A percentile compares a stretch with the other conserved stretches of the same genome.
phyloP scores from a whole-genome alignment of 1,284 basidiomycete genomes.

The Tremellales sp. region DNA sequence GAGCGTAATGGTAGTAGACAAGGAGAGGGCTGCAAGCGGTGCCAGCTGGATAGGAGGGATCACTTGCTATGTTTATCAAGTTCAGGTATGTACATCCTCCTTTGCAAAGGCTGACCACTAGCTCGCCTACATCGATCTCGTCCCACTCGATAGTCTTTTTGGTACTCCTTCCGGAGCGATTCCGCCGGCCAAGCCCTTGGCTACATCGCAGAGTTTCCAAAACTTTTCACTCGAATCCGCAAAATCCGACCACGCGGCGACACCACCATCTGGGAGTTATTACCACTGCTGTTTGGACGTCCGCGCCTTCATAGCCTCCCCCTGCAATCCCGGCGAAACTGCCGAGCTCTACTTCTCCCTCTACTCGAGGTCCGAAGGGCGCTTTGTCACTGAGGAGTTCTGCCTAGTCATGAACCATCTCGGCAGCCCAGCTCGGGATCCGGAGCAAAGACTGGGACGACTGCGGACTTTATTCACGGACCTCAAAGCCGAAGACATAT shows the following conservation, averaged over 20 bases:
- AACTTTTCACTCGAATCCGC: not conserved
- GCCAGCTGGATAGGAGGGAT: conserved; percentile 67
- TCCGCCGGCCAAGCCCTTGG: not conserved
- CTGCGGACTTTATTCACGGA: conserved; percentile 87
- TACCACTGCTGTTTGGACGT: conserved; percentile 87
- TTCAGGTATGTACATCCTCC: conserved; percentile 39
- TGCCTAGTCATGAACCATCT: conserved; percentile 87
- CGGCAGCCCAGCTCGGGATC: conserved; percentile 75
- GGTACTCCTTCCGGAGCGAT: conserved; percentile 16
- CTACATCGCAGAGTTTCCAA: not conserved
- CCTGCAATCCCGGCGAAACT: conserved; percentile 83
- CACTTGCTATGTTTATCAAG: conserved; percentile 68
- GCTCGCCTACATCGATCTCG: conserved; percentile 71
- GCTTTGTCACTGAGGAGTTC: conserved; percentile 92
- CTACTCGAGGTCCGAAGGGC: conserved; percentile 73
- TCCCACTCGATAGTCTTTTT: conserved; percentile 45
- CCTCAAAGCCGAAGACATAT: conserved; percentile 76
- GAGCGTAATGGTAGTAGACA: conserved; percentile 78
- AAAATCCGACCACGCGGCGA: not conserved
- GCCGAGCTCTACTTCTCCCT: conserved; percentile 92
- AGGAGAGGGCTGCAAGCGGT: conserved; percentile 65
- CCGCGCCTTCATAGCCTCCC: conserved; percentile 84
- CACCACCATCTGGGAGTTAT: conserved; percentile 39
- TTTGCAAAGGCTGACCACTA: conserved; percentile 8
- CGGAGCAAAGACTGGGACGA: conserved; percentile 50